Percentiles rank a stretch among this genome's conserved stretches.
Conservation (phyloP, 2,329 filamentous ascomycete genomes). For the Ascomycota sp. region DNA sequence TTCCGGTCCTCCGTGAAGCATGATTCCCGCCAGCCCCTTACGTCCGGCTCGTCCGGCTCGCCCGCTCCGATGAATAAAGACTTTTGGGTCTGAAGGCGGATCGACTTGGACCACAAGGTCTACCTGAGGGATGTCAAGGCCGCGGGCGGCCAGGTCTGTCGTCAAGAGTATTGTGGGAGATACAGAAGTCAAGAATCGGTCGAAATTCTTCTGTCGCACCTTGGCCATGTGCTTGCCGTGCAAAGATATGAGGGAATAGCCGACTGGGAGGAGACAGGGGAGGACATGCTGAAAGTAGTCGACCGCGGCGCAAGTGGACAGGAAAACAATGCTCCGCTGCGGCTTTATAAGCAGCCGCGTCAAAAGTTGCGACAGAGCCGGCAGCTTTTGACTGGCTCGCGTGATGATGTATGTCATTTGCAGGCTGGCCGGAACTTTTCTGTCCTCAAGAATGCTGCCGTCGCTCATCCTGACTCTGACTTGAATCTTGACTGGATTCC, state of each 20-base stretch:
- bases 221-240: slow-evolving; percentile 85
- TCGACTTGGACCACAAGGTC: slow-evolving; percentile 84
- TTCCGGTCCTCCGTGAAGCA: slow-evolving; percentile 69
- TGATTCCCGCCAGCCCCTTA: slow-evolving; percentile 64
- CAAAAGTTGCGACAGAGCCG: slow-evolving; percentile 51
- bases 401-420: slow-evolving; percentile 70
- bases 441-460: slow-evolving; percentile 51
- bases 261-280: slow-evolving; percentile 46
- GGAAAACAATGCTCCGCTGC: slow-evolving; percentile 73
- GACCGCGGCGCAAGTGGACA: slow-evolving; percentile 84
- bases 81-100: slow-evolving; percentile 67
- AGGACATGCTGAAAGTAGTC: slow-evolving; percentile 82
- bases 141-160: slow-evolving; percentile 78
- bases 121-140: slow-evolving; percentile 78
- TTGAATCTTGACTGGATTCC: slow-evolving; percentile 86
- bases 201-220: slow-evolving; percentile 74
- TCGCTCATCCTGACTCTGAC: slow-evolving; percentile 68
- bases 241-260: slow-evolving; percentile 54
- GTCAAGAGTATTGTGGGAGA: slow-evolving; percentile 69
- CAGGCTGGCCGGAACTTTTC: slow-evolving; percentile 77
- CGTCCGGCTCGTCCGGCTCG: slow-evolving; percentile 77
- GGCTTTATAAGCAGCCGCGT: slow-evolving; percentile 49
- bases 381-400: slow-evolving; percentile 61
- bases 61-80: slow-evolving; percentile 84
- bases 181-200: slow-evolving; percentile 54